Base-by-base conservation (phyloP, 805 yeast species). In the Schizosaccharomyces cryophilus region DNA sequence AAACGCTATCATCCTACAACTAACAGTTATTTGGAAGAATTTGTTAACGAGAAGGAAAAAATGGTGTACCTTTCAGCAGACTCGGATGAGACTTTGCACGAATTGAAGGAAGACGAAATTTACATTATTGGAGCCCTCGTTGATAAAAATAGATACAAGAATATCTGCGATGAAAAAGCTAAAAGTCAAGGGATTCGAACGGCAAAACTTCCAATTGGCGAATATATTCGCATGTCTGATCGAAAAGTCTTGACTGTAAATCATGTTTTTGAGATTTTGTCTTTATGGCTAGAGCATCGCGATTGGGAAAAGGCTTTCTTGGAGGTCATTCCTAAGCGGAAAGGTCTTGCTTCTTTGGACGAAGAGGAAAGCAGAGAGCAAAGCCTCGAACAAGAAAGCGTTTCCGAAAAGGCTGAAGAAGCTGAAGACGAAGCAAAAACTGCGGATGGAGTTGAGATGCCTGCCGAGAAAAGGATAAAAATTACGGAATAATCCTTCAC, bases 61-160 rank as follows among this genome's bases (percentile, higher is more conserved):
- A 45, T 74, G 51, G 77, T 87, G 0, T 90, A 93, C 67, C 72
- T 90, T 45, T 83, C 95, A 0, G 94, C 96, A 0, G 98, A 90
- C 67, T 83, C 96, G 0, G 85, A 82, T 7, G 84, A 83, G 6
- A 79, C 75, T 26, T 67, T 93, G 42, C 80, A 77, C 11, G 78
- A 74, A 30, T 73, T 90, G 61, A 81, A 83, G 63, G 79, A 81
- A 4, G 85, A 83, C 2, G 74, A 77, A 69, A 85, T 94, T 0
- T 90, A 90, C 66, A 80, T 90, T 54, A 81, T 90, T 60, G 98
- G 98, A 9, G 98, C 97, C 0, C 90, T 90, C 62, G 97, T 90
- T 2, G 98, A 90, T 70, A 90, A 90, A 70, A 94, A 94, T 63
- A 78, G 97, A 66, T 64, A 67, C 61, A 66, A 66, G 71, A 75